phyloP scores from a whole-genome alignment of 208 protist species.

The Leishmania mexicana region DNA sequence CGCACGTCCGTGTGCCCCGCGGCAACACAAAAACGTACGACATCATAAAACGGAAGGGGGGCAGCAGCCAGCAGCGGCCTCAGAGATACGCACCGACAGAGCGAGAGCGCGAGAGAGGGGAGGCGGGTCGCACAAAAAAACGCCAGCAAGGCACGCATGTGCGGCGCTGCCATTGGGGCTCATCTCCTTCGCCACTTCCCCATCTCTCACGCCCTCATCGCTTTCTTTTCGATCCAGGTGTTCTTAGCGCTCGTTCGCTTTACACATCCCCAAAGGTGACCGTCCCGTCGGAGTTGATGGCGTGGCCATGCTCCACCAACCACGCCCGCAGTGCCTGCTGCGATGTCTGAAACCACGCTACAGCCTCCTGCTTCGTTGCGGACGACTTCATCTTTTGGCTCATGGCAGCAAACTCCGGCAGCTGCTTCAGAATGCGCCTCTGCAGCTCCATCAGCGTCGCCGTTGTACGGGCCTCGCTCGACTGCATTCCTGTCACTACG shows the following conservation, averaged over 20 bases:
- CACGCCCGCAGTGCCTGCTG: constrained; percentile 49
- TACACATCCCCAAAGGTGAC: constrained; percentile 42
- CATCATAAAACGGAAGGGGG: not conserved
- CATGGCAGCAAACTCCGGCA: constrained; percentile 61
- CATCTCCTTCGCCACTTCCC: not conserved
- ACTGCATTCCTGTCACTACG: constrained; percentile 23
- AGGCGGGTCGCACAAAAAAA: not conserved
- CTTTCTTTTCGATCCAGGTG: no score
- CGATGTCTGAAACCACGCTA: constrained; percentile 65
- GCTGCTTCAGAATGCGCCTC: constrained; percentile 67
- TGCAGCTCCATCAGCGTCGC: constrained; percentile 60
- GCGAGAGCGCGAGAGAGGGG: not conserved
- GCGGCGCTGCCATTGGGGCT: not conserved
- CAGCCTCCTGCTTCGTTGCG: constrained; percentile 53
- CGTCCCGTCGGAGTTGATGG: constrained; percentile 56
- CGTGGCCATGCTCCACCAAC: constrained; percentile 54
- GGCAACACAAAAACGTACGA: not conserved
- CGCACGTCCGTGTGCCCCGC: not conserved
- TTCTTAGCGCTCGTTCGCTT: not conserved
- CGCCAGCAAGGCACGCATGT: not conserved
- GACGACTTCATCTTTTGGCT: constrained; percentile 53
- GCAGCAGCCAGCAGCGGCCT: not conserved
- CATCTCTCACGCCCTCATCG: not conserved
- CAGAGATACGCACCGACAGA: not conserved
- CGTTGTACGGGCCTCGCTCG: constrained; percentile 22